phyloP scores from a whole-genome alignment of 805 yeast species.

The Saccharomyces paradoxus region DNA sequence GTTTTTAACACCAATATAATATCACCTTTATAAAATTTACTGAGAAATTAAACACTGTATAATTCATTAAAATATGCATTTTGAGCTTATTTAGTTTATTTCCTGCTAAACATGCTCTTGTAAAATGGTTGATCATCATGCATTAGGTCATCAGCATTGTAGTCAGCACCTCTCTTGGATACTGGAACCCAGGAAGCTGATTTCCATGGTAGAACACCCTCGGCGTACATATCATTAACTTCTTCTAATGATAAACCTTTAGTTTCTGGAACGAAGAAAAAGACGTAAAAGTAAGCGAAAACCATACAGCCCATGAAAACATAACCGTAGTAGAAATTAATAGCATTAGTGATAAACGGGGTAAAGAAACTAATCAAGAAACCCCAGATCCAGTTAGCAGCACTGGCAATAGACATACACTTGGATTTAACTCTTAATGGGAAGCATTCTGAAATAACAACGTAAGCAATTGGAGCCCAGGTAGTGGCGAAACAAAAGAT shows the following conservation, averaged over 20 bases:
- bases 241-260: conserved; percentile 75
- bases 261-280: conserved; percentile 65
- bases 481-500: conserved; percentile 68
- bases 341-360: conserved; percentile 55
- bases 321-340: conserved; percentile 65
- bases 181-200: conserved; percentile 46
- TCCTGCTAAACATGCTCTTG: conserved; percentile 13
- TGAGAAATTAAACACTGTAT: neutral
- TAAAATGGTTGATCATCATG: conserved; percentile 18
- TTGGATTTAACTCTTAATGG: conserved; percentile 63
- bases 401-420: conserved; percentile 52
- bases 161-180: conserved; percentile 19
- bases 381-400: conserved; percentile 62
- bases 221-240: conserved; percentile 52
- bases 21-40: neutral
- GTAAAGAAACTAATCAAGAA: conserved; percentile 61
- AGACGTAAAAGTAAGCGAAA: conserved; percentile 51
- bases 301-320: conserved; percentile 50
- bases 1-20: neutral
- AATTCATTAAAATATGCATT: neutral
- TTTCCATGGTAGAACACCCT: conserved; percentile 34
- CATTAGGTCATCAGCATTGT: conserved; percentile 14
- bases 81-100: neutral
- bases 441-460: conserved; percentile 59
- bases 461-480: conserved; percentile 67